Conservation (phyloP, 331 rosid species). For the Malus hybrid region DNA sequence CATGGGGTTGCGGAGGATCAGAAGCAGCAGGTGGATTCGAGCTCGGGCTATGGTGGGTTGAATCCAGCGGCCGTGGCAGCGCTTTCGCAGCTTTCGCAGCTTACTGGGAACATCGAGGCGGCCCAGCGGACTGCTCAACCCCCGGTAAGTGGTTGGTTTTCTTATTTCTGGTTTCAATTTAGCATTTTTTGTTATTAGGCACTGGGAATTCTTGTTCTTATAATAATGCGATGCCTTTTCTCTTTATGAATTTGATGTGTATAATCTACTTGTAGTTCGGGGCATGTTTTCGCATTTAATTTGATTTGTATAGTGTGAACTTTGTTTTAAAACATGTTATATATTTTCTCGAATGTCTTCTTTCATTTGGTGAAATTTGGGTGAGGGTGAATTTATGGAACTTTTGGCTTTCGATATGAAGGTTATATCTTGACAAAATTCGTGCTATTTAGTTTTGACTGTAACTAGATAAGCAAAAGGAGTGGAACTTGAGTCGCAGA, state of each 20-base stretch:
- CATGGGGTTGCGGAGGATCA: slow-evolving; percentile 16
- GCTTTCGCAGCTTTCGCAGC: slow-evolving; percentile 17
- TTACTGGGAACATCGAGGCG: slow-evolving; percentile 17
- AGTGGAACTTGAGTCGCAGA: background rate
- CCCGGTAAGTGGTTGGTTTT: slow-evolving; percentile 36
- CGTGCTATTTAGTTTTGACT: background rate
- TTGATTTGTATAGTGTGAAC: background rate
- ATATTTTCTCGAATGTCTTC: background rate
- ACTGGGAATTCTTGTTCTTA: background rate
- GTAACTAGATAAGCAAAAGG: background rate
- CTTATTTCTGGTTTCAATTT: background rate
- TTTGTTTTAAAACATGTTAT: background rate
- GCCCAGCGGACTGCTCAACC: slow-evolving; percentile 7
- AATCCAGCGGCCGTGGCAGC: slow-evolving; percentile 22
- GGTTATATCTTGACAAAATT: background rate
- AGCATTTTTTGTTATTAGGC: background rate
- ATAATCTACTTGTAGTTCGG: background rate
- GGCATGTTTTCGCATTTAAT: background rate
- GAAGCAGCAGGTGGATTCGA: slow-evolving; percentile 1
- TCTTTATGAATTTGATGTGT: background rate
- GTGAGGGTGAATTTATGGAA: background rate
- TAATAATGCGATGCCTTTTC: background rate
- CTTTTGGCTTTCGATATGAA: background rate
- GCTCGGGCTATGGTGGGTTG: slow-evolving; percentile 8
- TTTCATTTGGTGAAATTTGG: background rate